These are phyloP conservation scores for Sugiyamaella xylanicola DNA, from an alignment of 1,139 yeast genomes.

Conservation along the genomic window DNA sequence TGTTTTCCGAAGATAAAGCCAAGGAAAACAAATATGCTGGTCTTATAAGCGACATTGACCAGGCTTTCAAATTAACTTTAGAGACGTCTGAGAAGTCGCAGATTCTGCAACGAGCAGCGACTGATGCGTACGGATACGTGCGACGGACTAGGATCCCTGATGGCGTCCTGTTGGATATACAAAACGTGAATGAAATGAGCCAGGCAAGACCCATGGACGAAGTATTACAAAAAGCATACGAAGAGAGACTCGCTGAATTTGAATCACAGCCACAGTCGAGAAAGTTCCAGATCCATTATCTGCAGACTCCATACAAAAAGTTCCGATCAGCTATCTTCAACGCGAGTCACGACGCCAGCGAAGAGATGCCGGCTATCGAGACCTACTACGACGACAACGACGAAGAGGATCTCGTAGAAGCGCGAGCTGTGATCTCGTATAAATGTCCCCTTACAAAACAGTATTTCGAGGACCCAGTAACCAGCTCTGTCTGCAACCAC, in stretches of 20 bases:
- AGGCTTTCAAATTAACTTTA: not conserved
- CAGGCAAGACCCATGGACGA: slow-evolving; percentile 13
- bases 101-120: not conserved
- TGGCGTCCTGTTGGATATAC: not conserved
- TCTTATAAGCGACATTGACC: not conserved
- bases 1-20: not conserved
- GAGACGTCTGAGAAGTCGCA: not conserved
- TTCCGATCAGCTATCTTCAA: slow-evolving; percentile 31
- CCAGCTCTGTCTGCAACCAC: slow-evolving; percentile 33
- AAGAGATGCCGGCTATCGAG: slow-evolving; percentile 31
- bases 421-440: slow-evolving; percentile 33
- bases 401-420: slow-evolving; percentile 37
- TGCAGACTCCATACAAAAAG: slow-evolving; percentile 33
- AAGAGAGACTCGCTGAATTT: not conserved
- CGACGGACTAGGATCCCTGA: not conserved
- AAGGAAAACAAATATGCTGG: not conserved
- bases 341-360: slow-evolving; percentile 28
- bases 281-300: not conserved
- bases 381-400: slow-evolving; percentile 31
- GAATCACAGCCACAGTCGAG: slow-evolving; percentile 1
- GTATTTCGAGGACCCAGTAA: slow-evolving; percentile 35
- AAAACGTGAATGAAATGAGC: slow-evolving; percentile 10
- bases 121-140: not conserved
- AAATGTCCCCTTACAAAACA: slow-evolving; percentile 37
- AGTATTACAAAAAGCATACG: not conserved